Base-by-base conservation (phyloP, 306 rosid genomes). In the Ziziphus jujuba region DNA sequence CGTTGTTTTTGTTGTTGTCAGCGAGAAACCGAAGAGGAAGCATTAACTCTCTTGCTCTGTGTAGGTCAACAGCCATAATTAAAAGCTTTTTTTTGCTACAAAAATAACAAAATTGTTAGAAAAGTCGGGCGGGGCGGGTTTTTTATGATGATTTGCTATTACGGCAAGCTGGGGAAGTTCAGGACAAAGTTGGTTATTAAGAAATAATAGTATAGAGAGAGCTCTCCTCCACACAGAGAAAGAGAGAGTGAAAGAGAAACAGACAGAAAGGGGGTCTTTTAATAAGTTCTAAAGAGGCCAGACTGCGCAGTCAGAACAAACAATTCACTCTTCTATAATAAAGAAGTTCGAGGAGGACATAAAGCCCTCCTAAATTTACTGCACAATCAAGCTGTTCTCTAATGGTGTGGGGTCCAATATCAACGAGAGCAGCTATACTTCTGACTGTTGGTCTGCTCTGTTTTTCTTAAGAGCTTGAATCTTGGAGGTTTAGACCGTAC, bases 11-110 rank as follows among this genome's bases (percentile, higher is more conserved):
- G 25, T 19, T 25, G n/a, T 7, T 12, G 3, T 48, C 9, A 40
- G 55, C 55, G 4, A 50, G 24, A 44, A 66, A 66, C 36, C 44
- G 54, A 72, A 78, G 43, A 43, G 81, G 70, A 58, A 79, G 70
- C 59, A 63, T 56, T 22, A 67, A 71, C 21, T 75, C 78, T 11
- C 19, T 20, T 20, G 57, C 17, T 16, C 69, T 64, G 19, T 80
- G 83, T 8, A 74, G 78, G 66, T 82, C 87, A 68, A 73, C 81
- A 50, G 87, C 87, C 88, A 80, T 83, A 61, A 49, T 67, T 13
- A 75, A 31, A 10, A n/a, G n/a, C n/a, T n/a, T n/a, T n/a, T n/a
- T n/a, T n/a, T 4, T 5, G 9, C 0, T 43, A 19, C 59, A 19
- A 35, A 10, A 74, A 48, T 48, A 28, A 7, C n/a, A 50, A 7